phyloP scores from a whole-genome alignment of 192 early-diverging fungal species.

The Coemansia asiatica region DNA sequence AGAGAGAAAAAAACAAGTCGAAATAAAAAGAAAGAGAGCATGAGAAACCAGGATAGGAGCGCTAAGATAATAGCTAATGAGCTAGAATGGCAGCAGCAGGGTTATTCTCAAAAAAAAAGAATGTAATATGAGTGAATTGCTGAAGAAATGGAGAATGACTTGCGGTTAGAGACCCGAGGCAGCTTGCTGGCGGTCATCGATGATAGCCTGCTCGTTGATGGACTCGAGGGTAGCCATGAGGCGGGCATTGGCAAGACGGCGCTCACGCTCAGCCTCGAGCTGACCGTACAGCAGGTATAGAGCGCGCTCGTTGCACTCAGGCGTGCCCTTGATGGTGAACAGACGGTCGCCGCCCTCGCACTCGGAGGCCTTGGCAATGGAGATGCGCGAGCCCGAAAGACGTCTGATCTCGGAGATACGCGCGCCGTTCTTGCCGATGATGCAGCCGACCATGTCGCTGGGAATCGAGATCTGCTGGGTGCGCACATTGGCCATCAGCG shows the following conservation, averaged over 20 bases:
- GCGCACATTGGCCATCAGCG: slow-evolving; percentile 60
- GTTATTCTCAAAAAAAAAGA: no score
- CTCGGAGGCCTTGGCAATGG: slow-evolving; percentile 82
- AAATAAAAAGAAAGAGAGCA: neutral
- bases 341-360: slow-evolving; percentile 80
- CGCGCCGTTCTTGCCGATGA: slow-evolving; percentile 91
- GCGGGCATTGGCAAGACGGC: slow-evolving; percentile 59
- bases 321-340: slow-evolving; percentile 88
- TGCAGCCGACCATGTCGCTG: slow-evolving; percentile 93
- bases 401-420: slow-evolving; percentile 81
- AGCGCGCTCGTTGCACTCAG: slow-evolving; percentile 87
- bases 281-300: slow-evolving; percentile 87
- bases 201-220: slow-evolving; percentile 51
- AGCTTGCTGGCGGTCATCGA: slow-evolving; percentile 21
- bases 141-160: neutral
- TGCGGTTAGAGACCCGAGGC: neutral
- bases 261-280: slow-evolving; percentile 85
- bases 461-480: slow-evolving; percentile 91
- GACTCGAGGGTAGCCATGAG: slow-evolving; percentile 51
- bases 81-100: no score
- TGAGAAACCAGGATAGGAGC: neutral
- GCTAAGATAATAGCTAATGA: no score
- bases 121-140: no score
- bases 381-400: slow-evolving; percentile 80
- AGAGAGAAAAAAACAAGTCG: neutral